These are phyloP conservation scores for Fistulifera solaris DNA, from an alignment of 108 stramenopile genomes.

Conservation along the genomic window DNA sequence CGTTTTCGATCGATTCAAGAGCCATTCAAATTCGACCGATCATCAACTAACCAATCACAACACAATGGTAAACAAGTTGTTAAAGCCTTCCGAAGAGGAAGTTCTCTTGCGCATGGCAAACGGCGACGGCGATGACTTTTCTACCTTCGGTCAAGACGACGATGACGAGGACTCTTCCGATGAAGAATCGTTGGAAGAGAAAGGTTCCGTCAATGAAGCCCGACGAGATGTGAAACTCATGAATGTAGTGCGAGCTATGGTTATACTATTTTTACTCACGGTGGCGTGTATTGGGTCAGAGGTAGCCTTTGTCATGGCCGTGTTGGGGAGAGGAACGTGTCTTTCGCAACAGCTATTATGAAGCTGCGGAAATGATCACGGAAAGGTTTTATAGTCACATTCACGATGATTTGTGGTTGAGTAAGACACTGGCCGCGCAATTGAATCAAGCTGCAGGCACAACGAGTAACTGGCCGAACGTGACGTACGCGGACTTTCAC, in stretches of 20 bases:
- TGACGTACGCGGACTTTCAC: background rate
- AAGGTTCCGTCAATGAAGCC: constrained; percentile 1
- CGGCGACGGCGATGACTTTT: background rate
- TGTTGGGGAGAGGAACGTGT: background rate
- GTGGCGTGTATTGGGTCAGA: background rate
- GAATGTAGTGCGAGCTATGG: constrained; percentile 3
- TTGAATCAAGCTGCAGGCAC: background rate
- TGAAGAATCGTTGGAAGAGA: background rate
- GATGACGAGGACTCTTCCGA: background rate
- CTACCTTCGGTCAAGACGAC: background rate
- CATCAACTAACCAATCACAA: no score
- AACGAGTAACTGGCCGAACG: background rate
- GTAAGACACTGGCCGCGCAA: background rate
- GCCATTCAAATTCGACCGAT: no score
- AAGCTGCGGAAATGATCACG: background rate
- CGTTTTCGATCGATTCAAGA: no score
- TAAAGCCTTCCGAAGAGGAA: background rate
- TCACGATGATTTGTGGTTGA: background rate
- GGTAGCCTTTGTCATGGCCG: background rate
- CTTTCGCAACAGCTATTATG: background rate
- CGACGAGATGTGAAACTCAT: background rate
- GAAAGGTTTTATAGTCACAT: constrained; percentile 1
- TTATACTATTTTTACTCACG: constrained; percentile 1
- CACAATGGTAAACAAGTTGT: background rate
- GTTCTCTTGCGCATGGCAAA: background rate